Conservation (phyloP, 2,329 filamentous ascomycete species). For the Fusarium pseudoanthophilum region DNA sequence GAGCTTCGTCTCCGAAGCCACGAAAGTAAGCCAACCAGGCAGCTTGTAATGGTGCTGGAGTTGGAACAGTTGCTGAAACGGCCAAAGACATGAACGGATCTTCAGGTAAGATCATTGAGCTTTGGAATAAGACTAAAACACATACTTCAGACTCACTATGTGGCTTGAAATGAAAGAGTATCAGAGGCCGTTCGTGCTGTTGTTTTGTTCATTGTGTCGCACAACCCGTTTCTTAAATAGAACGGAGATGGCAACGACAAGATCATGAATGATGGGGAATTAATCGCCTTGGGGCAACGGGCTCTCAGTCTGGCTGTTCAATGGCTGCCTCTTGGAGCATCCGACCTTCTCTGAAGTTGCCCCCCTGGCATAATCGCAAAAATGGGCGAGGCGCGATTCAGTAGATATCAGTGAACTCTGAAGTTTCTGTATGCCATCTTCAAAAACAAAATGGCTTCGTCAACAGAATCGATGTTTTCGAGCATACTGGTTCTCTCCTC, state of each 20-base stretch:
- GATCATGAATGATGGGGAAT: not conserved
- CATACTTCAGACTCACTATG: not conserved
- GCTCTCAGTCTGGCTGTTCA: not conserved
- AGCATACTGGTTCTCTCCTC: not conserved
- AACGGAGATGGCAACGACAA: not conserved
- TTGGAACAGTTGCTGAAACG: not conserved
- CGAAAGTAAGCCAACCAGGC: not conserved
- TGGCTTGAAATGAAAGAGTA: not conserved
- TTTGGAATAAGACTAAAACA: not conserved
- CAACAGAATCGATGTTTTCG: slow-evolving; percentile 6
- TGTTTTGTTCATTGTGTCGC: not conserved
- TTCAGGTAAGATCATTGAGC: not conserved
- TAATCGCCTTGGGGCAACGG: not conserved
- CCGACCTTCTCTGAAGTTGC: slow-evolving; percentile 8
- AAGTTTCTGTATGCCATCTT: not conserved
- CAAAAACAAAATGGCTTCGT: not conserved
- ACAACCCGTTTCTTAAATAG: slow-evolving; percentile 1
- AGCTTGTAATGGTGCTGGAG: not conserved
- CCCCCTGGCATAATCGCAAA: slow-evolving; percentile 5
- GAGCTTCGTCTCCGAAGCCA: not conserved
- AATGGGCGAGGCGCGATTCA: not conserved
- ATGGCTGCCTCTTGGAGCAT: not conserved
- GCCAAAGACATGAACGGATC: not conserved
- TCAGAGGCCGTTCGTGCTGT: not conserved
- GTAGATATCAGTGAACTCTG: slow-evolving; percentile 10